phyloP scores from a whole-genome alignment of 192 early-diverging fungal species.

The Backusella luteola region DNA sequence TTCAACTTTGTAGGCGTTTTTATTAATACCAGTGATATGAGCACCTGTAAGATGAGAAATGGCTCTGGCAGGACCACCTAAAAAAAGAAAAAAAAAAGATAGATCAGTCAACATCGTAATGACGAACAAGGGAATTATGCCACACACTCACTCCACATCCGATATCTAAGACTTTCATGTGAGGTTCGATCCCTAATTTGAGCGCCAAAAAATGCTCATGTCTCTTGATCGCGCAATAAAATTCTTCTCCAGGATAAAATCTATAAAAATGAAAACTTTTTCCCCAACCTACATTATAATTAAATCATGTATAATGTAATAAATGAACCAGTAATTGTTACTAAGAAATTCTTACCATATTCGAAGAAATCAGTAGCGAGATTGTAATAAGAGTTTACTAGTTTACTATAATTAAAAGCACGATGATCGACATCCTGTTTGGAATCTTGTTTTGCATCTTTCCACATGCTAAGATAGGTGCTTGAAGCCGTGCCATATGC shows the following conservation, averaged over 20 bases:
- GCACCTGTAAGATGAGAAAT: slow-evolving; percentile 86
- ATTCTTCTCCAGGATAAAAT: slow-evolving; percentile 72
- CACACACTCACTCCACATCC: slow-evolving; percentile 88
- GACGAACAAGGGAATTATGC: neutral
- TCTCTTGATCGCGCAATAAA: slow-evolving; percentile 78
- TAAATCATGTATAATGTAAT: neutral
- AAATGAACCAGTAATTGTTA: neutral
- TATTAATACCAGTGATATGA: slow-evolving; percentile 88
- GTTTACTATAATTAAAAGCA: slow-evolving; percentile 55
- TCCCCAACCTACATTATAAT: slow-evolving; percentile 69
- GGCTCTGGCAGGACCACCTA: slow-evolving; percentile 89
- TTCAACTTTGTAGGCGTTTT: slow-evolving; percentile 92
- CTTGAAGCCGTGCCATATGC: slow-evolving; percentile 60
- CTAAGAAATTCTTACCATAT: slow-evolving; percentile 35
- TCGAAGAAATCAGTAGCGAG: slow-evolving; percentile 81
- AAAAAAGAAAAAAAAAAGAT: neutral
- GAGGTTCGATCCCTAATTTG: slow-evolving; percentile 62
- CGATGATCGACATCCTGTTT: slow-evolving; percentile 65
- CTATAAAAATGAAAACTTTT: slow-evolving; percentile 90
- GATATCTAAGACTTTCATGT: slow-evolving; percentile 80
- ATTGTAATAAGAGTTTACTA: slow-evolving; percentile 83
- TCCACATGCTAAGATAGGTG: slow-evolving; percentile 74
- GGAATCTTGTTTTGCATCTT: slow-evolving; percentile 40
- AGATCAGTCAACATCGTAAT: neutral
- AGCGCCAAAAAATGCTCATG: slow-evolving; percentile 90